A percentile compares a stretch with the other conserved stretches of the same genome.
Conservation (phyloP, 2,329 filamentous ascomycete species). For the Aureobasidium pullulans region DNA sequence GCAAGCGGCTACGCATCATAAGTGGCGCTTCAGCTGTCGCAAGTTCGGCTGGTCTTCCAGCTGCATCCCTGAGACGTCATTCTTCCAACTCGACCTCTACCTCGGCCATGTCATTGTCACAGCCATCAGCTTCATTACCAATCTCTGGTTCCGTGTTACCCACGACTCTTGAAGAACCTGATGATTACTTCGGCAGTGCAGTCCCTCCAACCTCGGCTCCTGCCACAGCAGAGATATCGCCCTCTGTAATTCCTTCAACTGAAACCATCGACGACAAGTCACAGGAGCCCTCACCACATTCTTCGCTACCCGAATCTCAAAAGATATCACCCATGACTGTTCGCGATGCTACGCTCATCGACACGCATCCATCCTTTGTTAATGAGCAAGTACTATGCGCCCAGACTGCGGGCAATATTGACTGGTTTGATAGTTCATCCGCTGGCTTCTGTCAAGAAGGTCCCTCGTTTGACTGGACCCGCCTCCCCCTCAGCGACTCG, state of each 20-base stretch:
- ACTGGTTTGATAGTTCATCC: constrained; percentile 26
- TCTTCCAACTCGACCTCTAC: constrained; percentile 1
- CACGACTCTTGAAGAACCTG: constrained; percentile 22
- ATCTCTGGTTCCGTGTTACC: neutral
- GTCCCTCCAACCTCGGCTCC: constrained; percentile 13
- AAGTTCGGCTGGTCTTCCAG: neutral
- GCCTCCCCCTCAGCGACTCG: constrained; percentile 54
- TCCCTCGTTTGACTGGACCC: constrained; percentile 74
- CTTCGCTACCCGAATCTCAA: neutral
- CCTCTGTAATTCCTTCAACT: constrained; percentile 12
- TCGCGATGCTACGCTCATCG: neutral
- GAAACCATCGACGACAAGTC: constrained; percentile 2
- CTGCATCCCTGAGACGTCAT: neutral
- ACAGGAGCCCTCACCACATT: neutral
- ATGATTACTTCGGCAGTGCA: constrained; percentile 38
- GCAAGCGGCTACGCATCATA: constrained; percentile 61
- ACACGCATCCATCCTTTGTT: constrained; percentile 17
- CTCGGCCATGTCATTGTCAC: constrained; percentile 7
- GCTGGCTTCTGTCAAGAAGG: constrained; percentile 19
- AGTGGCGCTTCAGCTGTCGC: constrained; percentile 40
- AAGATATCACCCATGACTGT: constrained; percentile 16
- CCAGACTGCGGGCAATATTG: constrained; percentile 29
- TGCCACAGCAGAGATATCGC: neutral
- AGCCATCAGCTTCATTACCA: neutral
- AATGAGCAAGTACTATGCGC: constrained; percentile 36